phyloP scores from a whole-genome alignment of 495 filamentous ascomycete species.

The Penicillium pancosmium region DNA sequence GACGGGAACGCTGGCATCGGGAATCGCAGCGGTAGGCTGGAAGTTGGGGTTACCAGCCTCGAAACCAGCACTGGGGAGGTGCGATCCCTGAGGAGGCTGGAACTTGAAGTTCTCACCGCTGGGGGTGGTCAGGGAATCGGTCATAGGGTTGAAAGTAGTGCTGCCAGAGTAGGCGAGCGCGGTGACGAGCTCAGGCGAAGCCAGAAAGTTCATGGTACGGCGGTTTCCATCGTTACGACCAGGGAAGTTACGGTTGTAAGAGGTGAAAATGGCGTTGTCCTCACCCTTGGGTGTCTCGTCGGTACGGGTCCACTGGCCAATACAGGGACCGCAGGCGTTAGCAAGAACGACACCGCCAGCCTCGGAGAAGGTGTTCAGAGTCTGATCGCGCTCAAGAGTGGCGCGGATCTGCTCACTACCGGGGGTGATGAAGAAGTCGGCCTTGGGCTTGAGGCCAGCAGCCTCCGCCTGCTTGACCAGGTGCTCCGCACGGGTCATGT shows the following conservation, averaged over 20 bases:
- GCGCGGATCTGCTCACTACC: constrained; percentile 96
- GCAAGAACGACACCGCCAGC: constrained; percentile 90
- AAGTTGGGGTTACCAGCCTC: constrained; percentile 76
- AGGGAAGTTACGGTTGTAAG: constrained; percentile 98
- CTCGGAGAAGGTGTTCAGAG: constrained; percentile 80
- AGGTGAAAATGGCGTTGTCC: constrained; percentile 92
- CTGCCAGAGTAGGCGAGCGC: constrained; percentile 90
- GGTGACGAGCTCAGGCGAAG: constrained; percentile 93
- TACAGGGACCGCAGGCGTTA: constrained; percentile 95
- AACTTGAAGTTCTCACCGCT: constrained; percentile 84
- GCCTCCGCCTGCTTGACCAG: constrained; percentile 86
- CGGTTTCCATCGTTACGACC: constrained; percentile 97
- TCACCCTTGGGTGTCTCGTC: constrained; percentile 82
- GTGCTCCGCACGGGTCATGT: constrained; percentile 93
- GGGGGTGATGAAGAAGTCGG: constrained; percentile 93
- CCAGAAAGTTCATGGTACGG: constrained; percentile 97
- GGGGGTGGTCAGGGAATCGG: constrained; percentile 80
- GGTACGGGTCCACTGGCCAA: constrained; percentile 94
- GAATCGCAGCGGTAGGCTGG: constrained; percentile 67
- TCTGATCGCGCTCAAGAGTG: constrained; percentile 84
- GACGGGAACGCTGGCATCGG: constrained; percentile 59
- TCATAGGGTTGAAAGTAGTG: constrained; percentile 96
- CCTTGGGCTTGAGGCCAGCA: constrained; percentile 84
- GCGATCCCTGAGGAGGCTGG: constrained; percentile 73
- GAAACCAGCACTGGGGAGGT: constrained; percentile 79